Conservation (phyloP, 2,329 filamentous ascomycete species). For the Penicillium freii region DNA sequence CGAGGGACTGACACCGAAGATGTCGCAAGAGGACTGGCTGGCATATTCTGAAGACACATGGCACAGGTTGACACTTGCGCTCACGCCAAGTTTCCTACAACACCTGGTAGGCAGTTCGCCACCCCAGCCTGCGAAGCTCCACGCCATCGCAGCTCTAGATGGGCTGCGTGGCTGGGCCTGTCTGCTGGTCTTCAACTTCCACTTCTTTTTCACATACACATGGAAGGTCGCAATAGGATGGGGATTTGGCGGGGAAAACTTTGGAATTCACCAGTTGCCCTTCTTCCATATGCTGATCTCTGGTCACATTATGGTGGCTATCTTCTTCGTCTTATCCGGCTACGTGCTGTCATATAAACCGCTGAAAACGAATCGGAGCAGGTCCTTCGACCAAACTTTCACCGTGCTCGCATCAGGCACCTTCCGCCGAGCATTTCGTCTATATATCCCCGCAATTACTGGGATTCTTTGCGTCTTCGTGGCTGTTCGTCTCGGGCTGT, state of each 20-base stretch:
- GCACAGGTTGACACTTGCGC: constrained; percentile 28
- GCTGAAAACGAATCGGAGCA: constrained; percentile 39
- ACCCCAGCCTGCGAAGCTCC: constrained; percentile 29
- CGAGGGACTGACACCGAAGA: constrained; percentile 16
- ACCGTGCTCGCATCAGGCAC: constrained; percentile 43
- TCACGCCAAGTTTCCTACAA: constrained; percentile 40
- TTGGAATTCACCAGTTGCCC: constrained; percentile 42
- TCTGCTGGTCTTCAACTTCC: constrained; percentile 48
- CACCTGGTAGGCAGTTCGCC: constrained; percentile 33
- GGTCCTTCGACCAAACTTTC: constrained; percentile 41
- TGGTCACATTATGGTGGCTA: constrained; percentile 49
- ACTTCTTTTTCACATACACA: constrained; percentile 47
- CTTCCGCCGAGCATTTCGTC: constrained; percentile 44
- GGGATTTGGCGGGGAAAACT: constrained; percentile 43
- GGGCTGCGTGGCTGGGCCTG: constrained; percentile 46
- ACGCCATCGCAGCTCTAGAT: constrained; percentile 43
- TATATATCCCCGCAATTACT: constrained; percentile 44
- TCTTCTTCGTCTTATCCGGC: constrained; percentile 51
- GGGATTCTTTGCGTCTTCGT: constrained; percentile 43
- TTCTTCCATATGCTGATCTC: constrained; percentile 45
- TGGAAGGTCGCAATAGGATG: constrained; percentile 42
- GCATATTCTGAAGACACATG: constrained; percentile 23
- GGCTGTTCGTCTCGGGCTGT: constrained; percentile 44
- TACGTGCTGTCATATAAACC: constrained; percentile 49
- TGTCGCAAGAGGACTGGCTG: constrained; percentile 29